Conservation (phyloP, 768 basidiomycete species). For the Suillus subluteus region DNA sequence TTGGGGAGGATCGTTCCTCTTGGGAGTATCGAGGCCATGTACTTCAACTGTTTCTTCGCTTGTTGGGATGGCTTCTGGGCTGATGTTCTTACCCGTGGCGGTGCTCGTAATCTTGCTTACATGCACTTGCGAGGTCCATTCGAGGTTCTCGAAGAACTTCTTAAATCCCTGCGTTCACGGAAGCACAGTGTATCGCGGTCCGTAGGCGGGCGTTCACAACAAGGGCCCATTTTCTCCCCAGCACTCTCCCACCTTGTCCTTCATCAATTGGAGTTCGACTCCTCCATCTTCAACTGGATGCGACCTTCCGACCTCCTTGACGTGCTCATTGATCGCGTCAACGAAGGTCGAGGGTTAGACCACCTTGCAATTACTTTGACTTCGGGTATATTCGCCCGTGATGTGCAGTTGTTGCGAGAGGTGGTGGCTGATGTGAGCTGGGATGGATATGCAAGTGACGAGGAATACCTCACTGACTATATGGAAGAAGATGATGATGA, state of each 20-base stretch:
- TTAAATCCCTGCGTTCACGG: background rate
- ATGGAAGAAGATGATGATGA: background rate
- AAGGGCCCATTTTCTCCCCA: background rate
- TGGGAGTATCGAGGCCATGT: background rate
- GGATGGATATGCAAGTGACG: slow-evolving; percentile 2
- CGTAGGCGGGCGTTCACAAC: background rate
- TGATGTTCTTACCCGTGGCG: background rate
- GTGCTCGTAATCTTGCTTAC: background rate
- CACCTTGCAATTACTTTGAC: background rate
- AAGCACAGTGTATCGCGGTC: slow-evolving; percentile 1
- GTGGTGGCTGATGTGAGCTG: slow-evolving; percentile 8
- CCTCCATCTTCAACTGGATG: background rate
- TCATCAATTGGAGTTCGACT: background rate
- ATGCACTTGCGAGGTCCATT: background rate
- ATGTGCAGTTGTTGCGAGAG: slow-evolving; percentile 7
- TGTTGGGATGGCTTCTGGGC: slow-evolving; percentile 5
- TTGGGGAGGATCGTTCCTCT: background rate
- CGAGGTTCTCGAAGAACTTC: background rate
- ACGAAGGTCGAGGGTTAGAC: slow-evolving; percentile 6
- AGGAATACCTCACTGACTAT: background rate
- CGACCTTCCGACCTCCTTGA: slow-evolving; percentile 4
- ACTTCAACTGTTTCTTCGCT: background rate
- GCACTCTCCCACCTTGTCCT: slow-evolving; percentile 2
- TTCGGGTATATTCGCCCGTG: background rate
- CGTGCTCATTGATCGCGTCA: slow-evolving; percentile 11